phyloP scores from a whole-genome alignment of 2,329 filamentous ascomycete genomes.

The Clarireedia paspali region DNA sequence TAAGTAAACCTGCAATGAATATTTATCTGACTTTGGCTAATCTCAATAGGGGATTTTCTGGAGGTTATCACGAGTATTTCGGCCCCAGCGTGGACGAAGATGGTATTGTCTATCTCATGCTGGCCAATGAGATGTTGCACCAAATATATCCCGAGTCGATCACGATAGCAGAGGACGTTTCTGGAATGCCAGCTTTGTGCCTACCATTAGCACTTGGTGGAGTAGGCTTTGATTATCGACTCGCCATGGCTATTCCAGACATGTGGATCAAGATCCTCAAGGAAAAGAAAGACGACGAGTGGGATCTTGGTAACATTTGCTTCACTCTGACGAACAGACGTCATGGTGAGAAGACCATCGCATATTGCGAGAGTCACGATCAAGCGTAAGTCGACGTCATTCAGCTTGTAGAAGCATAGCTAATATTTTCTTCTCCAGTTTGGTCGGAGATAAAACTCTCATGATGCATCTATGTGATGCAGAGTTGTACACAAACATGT shows the following conservation, averaged over 20 bases:
- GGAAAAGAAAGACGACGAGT: constrained; percentile 76
- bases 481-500: constrained; percentile 98
- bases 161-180: constrained; percentile 94
- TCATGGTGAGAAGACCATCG: constrained; percentile 96
- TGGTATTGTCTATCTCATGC: constrained; percentile 87
- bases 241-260: constrained; percentile 96
- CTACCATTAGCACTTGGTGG: constrained; percentile 78
- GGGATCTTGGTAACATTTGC: constrained; percentile 80
- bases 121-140: constrained; percentile 95
- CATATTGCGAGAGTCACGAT: constrained; percentile 94
- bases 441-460: constrained; percentile 93
- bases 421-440: constrained; percentile 41
- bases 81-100: constrained; percentile 84
- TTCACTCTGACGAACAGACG: constrained; percentile 88
- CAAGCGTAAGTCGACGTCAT: constrained; percentile 67
- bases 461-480: constrained; percentile 99
- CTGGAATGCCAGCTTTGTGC: constrained; percentile 96
- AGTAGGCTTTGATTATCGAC: constrained; percentile 92
- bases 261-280: constrained; percentile 99
- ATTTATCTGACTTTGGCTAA: no score
- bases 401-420: not conserved
- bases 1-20: constrained; percentile 39
- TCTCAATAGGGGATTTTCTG: constrained; percentile 72
- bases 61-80: constrained; percentile 98
- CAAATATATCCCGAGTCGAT: constrained; percentile 80